Evolutionary conservation across 2,329 filamentous ascomycete species (phyloP).

Genomic region (Alternaria ventricosa): DNA sequence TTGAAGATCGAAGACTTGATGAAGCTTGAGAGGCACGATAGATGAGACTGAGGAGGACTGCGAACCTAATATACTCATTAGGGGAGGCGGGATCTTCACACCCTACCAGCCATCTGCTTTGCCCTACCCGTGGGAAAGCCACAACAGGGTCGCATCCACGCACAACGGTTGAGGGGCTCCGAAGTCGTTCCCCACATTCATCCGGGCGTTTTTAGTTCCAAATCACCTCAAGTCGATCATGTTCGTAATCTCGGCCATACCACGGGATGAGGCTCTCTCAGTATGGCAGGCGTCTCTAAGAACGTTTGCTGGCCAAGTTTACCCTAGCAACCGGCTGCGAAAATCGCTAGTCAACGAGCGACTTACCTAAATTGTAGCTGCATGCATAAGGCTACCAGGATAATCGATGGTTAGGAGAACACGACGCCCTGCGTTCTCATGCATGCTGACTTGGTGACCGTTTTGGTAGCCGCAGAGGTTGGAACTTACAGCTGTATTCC

Average conservation of each 20-base stretch:
- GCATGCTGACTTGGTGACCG: slow-evolving; percentile 6
- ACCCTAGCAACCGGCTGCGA: slow-evolving; percentile 21
- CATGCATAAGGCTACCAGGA: slow-evolving; percentile 26
- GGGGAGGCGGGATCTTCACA: slow-evolving; percentile 22
- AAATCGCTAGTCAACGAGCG: slow-evolving; percentile 14
- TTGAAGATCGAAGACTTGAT: neutral
- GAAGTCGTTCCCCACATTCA: slow-evolving; percentile 18
- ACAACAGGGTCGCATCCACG: slow-evolving; percentile 40
- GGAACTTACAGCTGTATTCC: slow-evolving; percentile 6
- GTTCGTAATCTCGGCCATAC: slow-evolving; percentile 27
- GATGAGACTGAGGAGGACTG: slow-evolving; percentile 20
- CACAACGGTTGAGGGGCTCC: slow-evolving; percentile 27
- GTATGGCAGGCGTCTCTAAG: slow-evolving; percentile 20
- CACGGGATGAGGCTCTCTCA: slow-evolving; percentile 18
- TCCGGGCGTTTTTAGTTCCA: slow-evolving; percentile 14
- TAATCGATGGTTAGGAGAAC: slow-evolving; percentile 10
- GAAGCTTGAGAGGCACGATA: neutral
- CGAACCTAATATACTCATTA: slow-evolving; percentile 34
- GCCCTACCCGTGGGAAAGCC: slow-evolving; percentile 18
- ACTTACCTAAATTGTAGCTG: slow-evolving; percentile 5
- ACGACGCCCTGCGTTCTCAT: slow-evolving; percentile 11
- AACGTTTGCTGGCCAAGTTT: slow-evolving; percentile 17
- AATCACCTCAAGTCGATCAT: slow-evolving; percentile 12
- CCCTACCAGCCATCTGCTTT: slow-evolving; percentile 29
- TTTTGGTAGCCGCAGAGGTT: neutral